Conservation (phyloP, 1,284 basidiomycete genomes). For the Rhodofomes roseus region DNA sequence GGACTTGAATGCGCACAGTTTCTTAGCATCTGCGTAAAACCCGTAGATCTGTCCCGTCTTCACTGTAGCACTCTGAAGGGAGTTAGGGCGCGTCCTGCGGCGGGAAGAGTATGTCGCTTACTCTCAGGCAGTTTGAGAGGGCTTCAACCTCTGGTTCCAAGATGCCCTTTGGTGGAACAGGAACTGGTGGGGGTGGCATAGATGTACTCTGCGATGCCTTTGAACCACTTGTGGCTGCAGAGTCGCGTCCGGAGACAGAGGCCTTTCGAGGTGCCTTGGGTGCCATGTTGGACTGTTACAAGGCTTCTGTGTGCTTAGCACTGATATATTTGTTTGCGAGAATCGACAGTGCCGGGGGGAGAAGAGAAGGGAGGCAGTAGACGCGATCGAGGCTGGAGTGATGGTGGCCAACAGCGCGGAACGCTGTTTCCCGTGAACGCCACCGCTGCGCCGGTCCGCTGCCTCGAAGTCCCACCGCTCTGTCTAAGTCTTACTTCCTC, state of each 20-base stretch:
- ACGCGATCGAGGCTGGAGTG: too few relatives aligned
- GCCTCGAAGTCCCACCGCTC: too few relatives aligned
- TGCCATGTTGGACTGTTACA: conserved; percentile 25
- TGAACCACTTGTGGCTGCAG: conserved; percentile 12
- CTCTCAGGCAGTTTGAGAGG: conserved; percentile 55
- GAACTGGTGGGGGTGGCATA: conserved; percentile 61
- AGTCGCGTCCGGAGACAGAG: conserved; percentile 20
- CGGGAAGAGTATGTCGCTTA: conserved; percentile 18
- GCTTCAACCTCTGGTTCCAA: conserved; percentile 62
- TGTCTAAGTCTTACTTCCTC: too few relatives aligned
- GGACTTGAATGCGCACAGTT: conserved; percentile 40
- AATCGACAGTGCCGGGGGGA: too few relatives aligned
- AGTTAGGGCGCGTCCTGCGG: not conserved
- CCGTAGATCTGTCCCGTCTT: conserved; percentile 67
- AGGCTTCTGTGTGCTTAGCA: too few relatives aligned
- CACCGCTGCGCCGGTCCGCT: not conserved
- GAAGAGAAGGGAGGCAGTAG: too few relatives aligned
- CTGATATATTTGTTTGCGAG: too few relatives aligned
- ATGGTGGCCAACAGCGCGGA: too few relatives aligned
- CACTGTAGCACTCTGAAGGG: conserved; percentile 53
- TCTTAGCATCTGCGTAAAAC: conserved; percentile 60
- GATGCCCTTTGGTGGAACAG: conserved; percentile 41
- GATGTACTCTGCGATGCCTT: conserved; percentile 28
- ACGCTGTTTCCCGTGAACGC: not conserved
- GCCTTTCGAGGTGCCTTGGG: conserved; percentile 25